phyloP scores from a whole-genome alignment of 78 protist genomes.

The Guillardia theta region DNA sequence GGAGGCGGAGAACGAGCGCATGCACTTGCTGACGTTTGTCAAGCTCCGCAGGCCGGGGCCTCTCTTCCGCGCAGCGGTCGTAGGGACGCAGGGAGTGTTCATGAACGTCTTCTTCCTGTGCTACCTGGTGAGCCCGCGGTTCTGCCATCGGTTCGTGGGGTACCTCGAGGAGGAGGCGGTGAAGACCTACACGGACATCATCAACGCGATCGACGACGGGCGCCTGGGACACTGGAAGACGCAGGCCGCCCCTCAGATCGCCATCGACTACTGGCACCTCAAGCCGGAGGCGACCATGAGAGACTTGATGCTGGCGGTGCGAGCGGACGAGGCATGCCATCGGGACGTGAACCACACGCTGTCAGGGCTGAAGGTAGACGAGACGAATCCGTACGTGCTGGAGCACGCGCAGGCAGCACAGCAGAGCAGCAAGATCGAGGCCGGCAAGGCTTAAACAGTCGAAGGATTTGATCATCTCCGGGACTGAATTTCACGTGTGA shows the following conservation, averaged over 20 bases:
- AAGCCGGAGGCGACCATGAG: not conserved
- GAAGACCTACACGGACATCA: slow-evolving; percentile 30
- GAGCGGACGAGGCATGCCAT: slow-evolving; percentile 83
- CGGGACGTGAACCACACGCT: slow-evolving; percentile 74
- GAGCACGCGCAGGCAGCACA: not conserved
- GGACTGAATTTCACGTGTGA: too few species aligned
- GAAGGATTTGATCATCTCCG: too few species aligned
- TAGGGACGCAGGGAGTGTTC: slow-evolving; percentile 64
- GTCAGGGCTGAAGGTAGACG: not conserved
- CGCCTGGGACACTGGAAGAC: not conserved
- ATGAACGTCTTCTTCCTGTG: slow-evolving; percentile 42
- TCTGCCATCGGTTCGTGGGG: slow-evolving; percentile 83
- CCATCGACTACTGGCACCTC: not conserved
- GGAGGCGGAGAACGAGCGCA: slow-evolving; percentile 85
- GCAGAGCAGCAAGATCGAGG: too few species aligned
- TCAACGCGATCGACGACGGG: slow-evolving; percentile 7
- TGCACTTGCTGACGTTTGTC: slow-evolving; percentile 79
- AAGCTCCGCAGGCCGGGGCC: slow-evolving; percentile 33
- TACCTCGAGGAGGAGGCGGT: slow-evolving; percentile 86
- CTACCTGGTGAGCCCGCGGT: slow-evolving; percentile 63
- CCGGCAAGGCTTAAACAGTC: too few species aligned
- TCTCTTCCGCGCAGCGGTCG: slow-evolving; percentile 25
- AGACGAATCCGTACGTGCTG: not conserved
- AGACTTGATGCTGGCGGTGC: slow-evolving; percentile 45
- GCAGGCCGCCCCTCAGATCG: not conserved